phyloP scores from a whole-genome alignment of 225 moss, liverwort and hornwort species.

The Polytrichum formosum region DNA sequence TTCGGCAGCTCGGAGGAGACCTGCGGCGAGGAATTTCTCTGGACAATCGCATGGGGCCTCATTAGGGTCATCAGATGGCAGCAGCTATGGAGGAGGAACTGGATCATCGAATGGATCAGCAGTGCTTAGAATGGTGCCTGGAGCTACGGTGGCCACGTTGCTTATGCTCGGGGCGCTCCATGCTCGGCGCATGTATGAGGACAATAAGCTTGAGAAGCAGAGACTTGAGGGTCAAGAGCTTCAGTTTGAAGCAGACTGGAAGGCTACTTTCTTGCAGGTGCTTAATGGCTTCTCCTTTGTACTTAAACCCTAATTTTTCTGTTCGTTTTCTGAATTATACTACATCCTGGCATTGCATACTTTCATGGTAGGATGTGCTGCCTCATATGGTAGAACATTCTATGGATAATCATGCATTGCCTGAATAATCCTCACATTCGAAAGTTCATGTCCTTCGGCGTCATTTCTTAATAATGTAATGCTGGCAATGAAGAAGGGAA shows the following conservation, averaged over 20 bases:
- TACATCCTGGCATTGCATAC: no score
- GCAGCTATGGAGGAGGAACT: not conserved
- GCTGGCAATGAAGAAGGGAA: no score
- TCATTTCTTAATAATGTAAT: no score
- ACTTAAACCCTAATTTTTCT: not conserved
- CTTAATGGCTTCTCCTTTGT: conserved; percentile 3
- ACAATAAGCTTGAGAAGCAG: conserved; percentile 39
- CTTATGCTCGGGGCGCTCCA: conserved; percentile 55
- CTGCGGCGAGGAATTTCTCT: not conserved
- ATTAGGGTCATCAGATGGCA: not conserved
- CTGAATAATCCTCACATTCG: no score
- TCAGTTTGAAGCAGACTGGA: conserved; percentile 46
- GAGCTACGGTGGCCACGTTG: conserved; percentile 56
- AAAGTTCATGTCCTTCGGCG: no score
- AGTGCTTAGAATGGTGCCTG: conserved; percentile 15
- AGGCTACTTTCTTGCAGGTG: conserved; percentile 61
- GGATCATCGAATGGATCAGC: not conserved
- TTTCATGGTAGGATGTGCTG: no score
- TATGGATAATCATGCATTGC: no score
- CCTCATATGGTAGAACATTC: no score
- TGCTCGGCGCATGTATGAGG: conserved; percentile 50
- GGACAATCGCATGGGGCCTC: not conserved
- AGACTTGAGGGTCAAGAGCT: conserved; percentile 30
- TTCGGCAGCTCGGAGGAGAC: not conserved
- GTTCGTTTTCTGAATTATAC: no score